Conservation (phyloP, 73 alveolate species). For the Paramecium caudatum region DNA sequence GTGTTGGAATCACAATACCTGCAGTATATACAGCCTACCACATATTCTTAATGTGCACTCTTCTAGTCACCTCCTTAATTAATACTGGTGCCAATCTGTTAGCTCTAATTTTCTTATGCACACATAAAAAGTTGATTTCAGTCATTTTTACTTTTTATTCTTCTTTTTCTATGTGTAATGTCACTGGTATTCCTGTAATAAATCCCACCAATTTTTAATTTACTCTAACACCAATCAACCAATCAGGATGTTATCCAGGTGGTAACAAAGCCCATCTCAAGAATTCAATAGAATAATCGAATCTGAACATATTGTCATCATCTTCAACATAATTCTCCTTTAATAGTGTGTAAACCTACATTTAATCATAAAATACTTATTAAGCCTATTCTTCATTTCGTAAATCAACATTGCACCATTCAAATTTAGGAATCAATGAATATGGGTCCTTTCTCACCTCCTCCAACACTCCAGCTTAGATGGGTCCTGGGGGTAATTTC, state of each 20-base stretch:
- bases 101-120: conserved; percentile 96
- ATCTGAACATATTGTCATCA: conserved; percentile 98
- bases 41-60: conserved; percentile 93
- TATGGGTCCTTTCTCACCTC: conserved; percentile 90
- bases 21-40: conserved; percentile 99
- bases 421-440: conserved; percentile 91
- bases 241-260: conserved; percentile 88
- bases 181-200: conserved; percentile 98
- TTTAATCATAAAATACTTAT: conserved; percentile 75
- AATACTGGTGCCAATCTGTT: conserved; percentile 98
- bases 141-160: conserved; percentile 91
- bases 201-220: conserved; percentile 96
- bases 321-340: conserved; percentile 99
- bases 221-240: conserved; percentile 94
- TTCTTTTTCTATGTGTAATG: conserved; percentile 78
- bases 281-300: conserved; percentile 96
- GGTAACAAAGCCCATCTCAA: conserved; percentile 97
- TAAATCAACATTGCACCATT: conserved; percentile 92
- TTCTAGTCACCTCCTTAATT: conserved; percentile 97
- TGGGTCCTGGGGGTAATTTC: conserved; percentile 83
- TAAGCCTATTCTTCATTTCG: conserved; percentile 84
- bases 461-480: conserved; percentile 84
- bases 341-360: conserved; percentile 90
- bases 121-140: conserved; percentile 98
- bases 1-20: conserved; percentile 93